Percentiles rank a stretch among this genome's conserved stretches.
Conservation (phyloP, 1,284 basidiomycete genomes). For the Xanthoconium separans region DNA sequence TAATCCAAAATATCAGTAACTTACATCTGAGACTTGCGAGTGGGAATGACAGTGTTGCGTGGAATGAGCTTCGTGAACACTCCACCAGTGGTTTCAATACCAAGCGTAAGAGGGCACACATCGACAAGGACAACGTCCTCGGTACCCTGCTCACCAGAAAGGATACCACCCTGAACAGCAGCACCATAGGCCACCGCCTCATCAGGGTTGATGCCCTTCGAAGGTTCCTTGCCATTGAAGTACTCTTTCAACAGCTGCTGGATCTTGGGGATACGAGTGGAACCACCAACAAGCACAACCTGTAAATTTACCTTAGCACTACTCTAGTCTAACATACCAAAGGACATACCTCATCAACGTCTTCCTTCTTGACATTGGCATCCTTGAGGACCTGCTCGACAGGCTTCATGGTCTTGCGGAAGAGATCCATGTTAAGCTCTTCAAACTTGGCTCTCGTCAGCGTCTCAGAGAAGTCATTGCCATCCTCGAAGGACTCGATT, state of each 20-base stretch:
- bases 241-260: conserved; percentile 95
- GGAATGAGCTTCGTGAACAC: conserved; percentile 97
- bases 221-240: conserved; percentile 87
- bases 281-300: conserved; percentile 80
- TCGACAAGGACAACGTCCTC: conserved; percentile 92
- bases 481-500: conserved; percentile 56
- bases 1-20: conserved; percentile 18
- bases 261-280: conserved; percentile 98
- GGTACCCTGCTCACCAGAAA: conserved; percentile 83
- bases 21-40: conserved; percentile 94
- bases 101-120: conserved; percentile 91
- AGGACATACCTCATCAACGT: conserved; percentile 79
- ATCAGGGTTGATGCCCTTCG: conserved; percentile 93
- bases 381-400: conserved; percentile 99
- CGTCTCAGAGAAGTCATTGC: conserved; percentile 94
- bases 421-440: conserved; percentile 97
- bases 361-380: conserved; percentile 96
- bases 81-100: conserved; percentile 98
- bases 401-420: conserved; percentile 99
- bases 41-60: conserved; percentile 92
- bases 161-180: conserved; percentile 96
- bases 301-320: not conserved
- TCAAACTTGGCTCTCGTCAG: conserved; percentile 98
- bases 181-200: conserved; percentile 45
- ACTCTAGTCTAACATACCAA: not conserved